These are phyloP conservation scores for Cicer bijugum DNA, from an alignment of 306 rosid species.

Conservation along the genomic window DNA sequence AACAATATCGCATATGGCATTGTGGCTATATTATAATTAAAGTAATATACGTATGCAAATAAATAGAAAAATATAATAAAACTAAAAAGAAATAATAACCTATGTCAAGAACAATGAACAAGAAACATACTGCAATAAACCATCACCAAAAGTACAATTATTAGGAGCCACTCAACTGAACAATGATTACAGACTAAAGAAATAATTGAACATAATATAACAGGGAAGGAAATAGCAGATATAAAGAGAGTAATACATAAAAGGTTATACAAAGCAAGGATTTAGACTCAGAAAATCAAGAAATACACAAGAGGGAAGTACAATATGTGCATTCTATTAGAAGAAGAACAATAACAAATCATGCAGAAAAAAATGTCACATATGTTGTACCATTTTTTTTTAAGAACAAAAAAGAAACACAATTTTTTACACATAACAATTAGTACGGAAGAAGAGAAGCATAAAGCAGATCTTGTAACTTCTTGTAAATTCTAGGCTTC, in stretches of 20 bases:
- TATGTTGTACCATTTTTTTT: not conserved
- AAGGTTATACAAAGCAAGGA: not conserved
- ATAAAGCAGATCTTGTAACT: not conserved
- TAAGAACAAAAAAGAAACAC: not conserved
- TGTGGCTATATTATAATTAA: not conserved
- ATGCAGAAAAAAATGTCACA: not conserved
- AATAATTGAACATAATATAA: not conserved
- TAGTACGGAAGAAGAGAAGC: too few species aligned
- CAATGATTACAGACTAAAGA: not conserved
- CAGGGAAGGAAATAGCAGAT: not conserved
- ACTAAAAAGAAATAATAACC: not conserved
- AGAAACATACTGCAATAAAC: not conserved
- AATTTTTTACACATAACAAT: too few species aligned
- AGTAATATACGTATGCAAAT: not conserved
- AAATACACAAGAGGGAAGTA: not conserved
- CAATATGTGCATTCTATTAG: not conserved
- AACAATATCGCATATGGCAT: not conserved
- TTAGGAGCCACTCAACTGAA: not conserved
- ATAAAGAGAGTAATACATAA: not conserved
- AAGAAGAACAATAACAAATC: slow-evolving; percentile 1
- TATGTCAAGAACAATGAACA: not conserved
- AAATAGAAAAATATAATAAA: not conserved
- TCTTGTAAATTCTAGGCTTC: not conserved
- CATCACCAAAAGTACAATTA: not conserved
- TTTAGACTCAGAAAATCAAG: not conserved